Base-by-base conservation (phyloP, 192 early-diverging fungal genomes). In the Coemansia umbellata region DNA sequence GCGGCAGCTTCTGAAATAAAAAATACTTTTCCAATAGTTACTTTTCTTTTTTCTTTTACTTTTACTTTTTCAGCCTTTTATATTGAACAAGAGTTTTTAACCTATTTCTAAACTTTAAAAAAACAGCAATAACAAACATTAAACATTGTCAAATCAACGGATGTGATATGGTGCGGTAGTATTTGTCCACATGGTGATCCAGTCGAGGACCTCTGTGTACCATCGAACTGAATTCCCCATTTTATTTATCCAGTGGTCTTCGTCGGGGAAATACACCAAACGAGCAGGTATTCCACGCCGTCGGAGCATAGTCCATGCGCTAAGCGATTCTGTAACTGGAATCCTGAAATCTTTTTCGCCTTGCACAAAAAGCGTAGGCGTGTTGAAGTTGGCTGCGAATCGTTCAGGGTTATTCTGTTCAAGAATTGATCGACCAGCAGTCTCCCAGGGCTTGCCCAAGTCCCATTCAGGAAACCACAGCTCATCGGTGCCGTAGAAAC, bases 281-380 rank as follows among this genome's bases (percentile, higher is more conserved):
- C 82, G 75, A 0, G 86, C 80, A 27, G 83, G 82, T 21, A 91
- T 79, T 19, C 81, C 82, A 37, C 78, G 79, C 21, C 88, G 82
- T 56, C 88, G 86, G 21, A 92, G 67, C 41, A 87, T 82, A 1
- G 89, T 84, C 66, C 90, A 92, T 2, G 85, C 74, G 14, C 82
- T 55, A 22, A 92, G 58, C 8, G 86, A 88, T 63, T 92, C 83
- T 15, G 75, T 80, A 22, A 84, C 70, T 10, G 87, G 69, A n/a
- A 91, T 64, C 13, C 91, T 74, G 58, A 80, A 90, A 58, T 90
- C 87, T 47, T 58, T 64, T 27, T 79, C 82, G 53, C 87, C 86
- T 42, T 92, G 91, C 40, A 89, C 84, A 32, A 91, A 80, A 40
- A 92, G 69, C 2, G 88, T 89, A 1, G 91, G 91, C 3, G 91